These are phyloP conservation scores for Botrytis paeoniae DNA, from an alignment of 2,329 filamentous ascomycete species.

Conservation along the genomic window DNA sequence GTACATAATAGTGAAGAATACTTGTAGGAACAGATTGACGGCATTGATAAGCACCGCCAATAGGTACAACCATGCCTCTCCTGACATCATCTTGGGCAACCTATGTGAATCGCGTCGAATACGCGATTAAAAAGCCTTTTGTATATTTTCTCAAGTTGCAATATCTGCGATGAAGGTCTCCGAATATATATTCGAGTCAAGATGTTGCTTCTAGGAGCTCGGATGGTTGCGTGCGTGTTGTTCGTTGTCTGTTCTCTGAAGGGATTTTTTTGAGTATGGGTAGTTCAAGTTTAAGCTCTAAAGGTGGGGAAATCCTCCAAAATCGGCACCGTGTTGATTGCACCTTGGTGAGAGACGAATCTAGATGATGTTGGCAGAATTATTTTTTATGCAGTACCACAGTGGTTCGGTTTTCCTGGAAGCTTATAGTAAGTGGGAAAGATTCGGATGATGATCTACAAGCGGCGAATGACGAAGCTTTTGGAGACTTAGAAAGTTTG, in stretches of 20 bases:
- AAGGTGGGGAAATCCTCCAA: constrained; percentile 18
- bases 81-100: constrained; percentile 68
- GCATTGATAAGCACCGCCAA: constrained; percentile 98
- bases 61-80: constrained; percentile 97
- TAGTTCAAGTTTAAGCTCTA: constrained; percentile 13
- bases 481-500: constrained; percentile 3
- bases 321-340: background rate
- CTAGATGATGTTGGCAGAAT: background rate
- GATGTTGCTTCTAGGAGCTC: constrained; percentile 16
- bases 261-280: constrained; percentile 14
- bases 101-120: constrained; percentile 21
- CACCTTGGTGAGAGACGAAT: background rate
- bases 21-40: constrained; percentile 98
- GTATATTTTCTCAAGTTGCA: background rate
- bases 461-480: constrained; percentile 14
- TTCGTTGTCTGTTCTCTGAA: constrained; percentile 12
- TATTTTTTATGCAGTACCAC: constrained; percentile 5
- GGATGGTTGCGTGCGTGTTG: constrained; percentile 8
- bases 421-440: background rate
- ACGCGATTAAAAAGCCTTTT: constrained; percentile 6
- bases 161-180: background rate
- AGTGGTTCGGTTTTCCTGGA: background rate
- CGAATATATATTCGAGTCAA: background rate
- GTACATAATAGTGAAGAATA: constrained; percentile 99
- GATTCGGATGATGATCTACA: constrained; percentile 7